Percentiles rank a stretch among this genome's conserved stretches.
phyloP scores from a whole-genome alignment of 2,329 filamentous ascomycete species.

The Cercospora sp. region DNA sequence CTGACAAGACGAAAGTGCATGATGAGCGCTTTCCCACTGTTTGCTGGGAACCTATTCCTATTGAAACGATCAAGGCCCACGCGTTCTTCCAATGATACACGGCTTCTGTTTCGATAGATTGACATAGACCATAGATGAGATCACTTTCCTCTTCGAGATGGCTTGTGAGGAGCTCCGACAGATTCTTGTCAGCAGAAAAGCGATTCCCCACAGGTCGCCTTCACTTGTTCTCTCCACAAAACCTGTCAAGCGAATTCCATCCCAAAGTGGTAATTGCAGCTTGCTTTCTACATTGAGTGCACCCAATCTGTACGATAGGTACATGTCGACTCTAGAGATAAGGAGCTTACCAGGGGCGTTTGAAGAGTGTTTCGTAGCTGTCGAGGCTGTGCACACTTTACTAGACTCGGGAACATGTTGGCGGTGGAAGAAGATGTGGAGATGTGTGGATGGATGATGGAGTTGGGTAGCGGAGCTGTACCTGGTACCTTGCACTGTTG shows the following conservation, averaged over 20 bases:
- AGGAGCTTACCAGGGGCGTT: neutral
- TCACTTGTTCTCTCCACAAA: no score
- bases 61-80: constrained; percentile 27
- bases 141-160: neutral
- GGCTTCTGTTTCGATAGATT: neutral
- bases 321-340: neutral
- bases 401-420: neutral
- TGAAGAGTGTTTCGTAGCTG: neutral
- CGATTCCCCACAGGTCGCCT: no score
- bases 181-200: neutral
- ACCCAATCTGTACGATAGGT: neutral
- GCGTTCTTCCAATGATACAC: constrained; percentile 24
- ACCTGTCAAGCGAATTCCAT: neutral
- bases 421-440: neutral
- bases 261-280: neutral
- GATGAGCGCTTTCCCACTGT: constrained; percentile 39
- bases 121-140: neutral
- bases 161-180: neutral
- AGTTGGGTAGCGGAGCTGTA: neutral
- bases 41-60: constrained; percentile 27
- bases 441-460: neutral
- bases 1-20: constrained; percentile 28
- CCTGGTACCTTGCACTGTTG: neutral
- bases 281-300: neutral
- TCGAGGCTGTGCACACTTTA: neutral